Percentiles rank a stretch among this genome's conserved stretches.
phyloP scores from a whole-genome alignment of 352 stramenopile species.

The Thraustochytrium sp. region DNA sequence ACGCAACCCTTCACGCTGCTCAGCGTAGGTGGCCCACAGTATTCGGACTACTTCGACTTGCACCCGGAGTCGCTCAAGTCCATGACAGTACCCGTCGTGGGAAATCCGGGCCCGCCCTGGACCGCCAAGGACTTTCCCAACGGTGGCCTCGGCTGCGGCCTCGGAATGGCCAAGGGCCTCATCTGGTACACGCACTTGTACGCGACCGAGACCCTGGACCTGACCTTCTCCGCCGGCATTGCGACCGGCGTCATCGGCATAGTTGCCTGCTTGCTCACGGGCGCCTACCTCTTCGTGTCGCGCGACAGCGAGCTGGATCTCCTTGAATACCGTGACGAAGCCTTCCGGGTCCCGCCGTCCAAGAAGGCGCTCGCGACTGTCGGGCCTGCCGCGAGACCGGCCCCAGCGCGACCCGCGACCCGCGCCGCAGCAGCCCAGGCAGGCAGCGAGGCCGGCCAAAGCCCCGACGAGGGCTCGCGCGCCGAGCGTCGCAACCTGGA shows the following conservation, averaged over 20 bases:
- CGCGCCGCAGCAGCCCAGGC: too few relatives aligned
- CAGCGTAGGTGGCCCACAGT: not conserved
- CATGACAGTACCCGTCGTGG: not conserved
- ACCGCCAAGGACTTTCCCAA: not conserved
- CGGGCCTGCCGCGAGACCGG: too few relatives aligned
- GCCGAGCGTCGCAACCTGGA: not conserved
- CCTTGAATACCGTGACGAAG: not conserved
- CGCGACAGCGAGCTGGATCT: not conserved
- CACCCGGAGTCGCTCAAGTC: not conserved
- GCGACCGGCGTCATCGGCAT: not conserved
- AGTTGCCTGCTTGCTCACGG: not conserved
- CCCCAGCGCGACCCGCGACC: too few relatives aligned
- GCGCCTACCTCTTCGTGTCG: not conserved
- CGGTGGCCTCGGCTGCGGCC: not conserved
- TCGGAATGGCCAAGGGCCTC: constrained; percentile 3
- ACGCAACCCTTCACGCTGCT: not conserved
- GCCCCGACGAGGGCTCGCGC: too few relatives aligned
- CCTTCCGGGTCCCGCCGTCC: too few relatives aligned
- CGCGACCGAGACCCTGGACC: not conserved
- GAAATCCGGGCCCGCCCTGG: not conserved
- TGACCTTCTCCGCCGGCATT: not conserved
- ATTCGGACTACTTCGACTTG: not conserved
- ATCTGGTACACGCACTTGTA: constrained; percentile 7
- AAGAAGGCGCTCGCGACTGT: too few relatives aligned
- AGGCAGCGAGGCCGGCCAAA: too few relatives aligned